Evolutionary conservation across 371 early-diverging fungal species (phyloP).

Genomic region (Mucor racemosus): DNA sequence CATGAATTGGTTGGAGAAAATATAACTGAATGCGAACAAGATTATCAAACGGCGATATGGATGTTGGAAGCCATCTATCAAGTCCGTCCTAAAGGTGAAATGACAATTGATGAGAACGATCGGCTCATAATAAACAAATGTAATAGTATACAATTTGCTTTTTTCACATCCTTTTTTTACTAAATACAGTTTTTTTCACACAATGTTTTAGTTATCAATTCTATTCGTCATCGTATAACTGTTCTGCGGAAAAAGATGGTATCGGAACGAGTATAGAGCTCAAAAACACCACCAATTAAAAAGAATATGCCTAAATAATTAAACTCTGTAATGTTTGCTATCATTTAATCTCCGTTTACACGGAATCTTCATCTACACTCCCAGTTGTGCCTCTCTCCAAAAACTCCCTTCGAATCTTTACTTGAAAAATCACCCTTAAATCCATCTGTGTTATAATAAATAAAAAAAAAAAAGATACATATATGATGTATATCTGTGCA

Average conservation of each 20-base stretch:
- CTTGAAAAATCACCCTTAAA: slow-evolving; percentile 7
- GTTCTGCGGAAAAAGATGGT: slow-evolving; percentile 44
- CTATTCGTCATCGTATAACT: slow-evolving; percentile 50
- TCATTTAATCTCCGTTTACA: slow-evolving; percentile 1
- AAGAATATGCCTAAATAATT: slow-evolving; percentile 2
- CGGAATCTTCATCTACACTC: neutral
- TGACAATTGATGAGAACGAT: slow-evolving; percentile 63
- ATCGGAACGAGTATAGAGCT: slow-evolving; percentile 20
- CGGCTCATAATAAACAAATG: slow-evolving; percentile 61
- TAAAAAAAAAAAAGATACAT: neutral
- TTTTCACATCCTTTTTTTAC: neutral
- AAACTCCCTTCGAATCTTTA: neutral
- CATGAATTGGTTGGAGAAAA: slow-evolving; percentile 53
- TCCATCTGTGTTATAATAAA: slow-evolving; percentile 7
- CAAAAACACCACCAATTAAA: slow-evolving; percentile 21
- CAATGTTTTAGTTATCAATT: slow-evolving; percentile 44
- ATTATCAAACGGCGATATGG: slow-evolving; percentile 81
- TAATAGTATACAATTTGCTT: slow-evolving; percentile 33
- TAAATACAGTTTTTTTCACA: slow-evolving; percentile 1
- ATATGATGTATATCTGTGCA: neutral
- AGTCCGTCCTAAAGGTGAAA: slow-evolving; percentile 46
- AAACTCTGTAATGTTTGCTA: neutral
- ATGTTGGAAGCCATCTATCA: slow-evolving; percentile 79
- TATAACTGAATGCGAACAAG: slow-evolving; percentile 69
- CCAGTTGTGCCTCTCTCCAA: neutral